These are phyloP conservation scores for Lachnellula occidentalis DNA, from an alignment of 2,329 filamentous ascomycete genomes.

Conservation along the genomic window DNA sequence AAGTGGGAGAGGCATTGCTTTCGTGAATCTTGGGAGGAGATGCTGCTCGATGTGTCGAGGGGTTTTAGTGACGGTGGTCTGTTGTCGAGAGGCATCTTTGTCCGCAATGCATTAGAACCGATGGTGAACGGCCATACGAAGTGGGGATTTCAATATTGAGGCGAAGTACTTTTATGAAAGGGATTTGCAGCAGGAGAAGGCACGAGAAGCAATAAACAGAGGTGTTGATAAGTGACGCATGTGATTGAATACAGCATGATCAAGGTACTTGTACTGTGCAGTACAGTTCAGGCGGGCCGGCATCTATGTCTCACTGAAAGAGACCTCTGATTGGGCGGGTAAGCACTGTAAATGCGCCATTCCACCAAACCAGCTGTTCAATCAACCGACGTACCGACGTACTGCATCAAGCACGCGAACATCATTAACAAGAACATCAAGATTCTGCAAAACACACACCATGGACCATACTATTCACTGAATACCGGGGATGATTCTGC, in stretches of 20 bases:
- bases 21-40: background rate
- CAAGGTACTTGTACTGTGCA: background rate
- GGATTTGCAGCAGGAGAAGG: background rate
- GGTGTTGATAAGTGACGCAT: conserved; percentile 1
- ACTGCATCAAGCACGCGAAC: conserved; percentile 4
- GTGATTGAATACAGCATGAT: conserved; percentile 2
- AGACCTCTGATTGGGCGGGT: background rate
- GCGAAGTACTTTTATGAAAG: background rate
- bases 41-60: background rate
- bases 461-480: background rate
- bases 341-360: background rate
- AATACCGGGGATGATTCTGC: background rate
- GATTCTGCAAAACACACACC: background rate
- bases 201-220: background rate
- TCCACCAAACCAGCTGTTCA: background rate
- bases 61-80: conserved; percentile 15
- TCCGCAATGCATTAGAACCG: background rate
- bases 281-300: background rate
- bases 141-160: no score
- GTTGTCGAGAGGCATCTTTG: conserved; percentile 3
- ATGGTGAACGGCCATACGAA: background rate
- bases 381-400: background rate
- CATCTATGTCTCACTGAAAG: conserved; percentile 3
- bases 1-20: conserved; percentile 10
- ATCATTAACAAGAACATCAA: background rate